Evolutionary conservation across 768 basidiomycete species (phyloP).

Genomic region (Crassisporium funariophilum): DNA sequence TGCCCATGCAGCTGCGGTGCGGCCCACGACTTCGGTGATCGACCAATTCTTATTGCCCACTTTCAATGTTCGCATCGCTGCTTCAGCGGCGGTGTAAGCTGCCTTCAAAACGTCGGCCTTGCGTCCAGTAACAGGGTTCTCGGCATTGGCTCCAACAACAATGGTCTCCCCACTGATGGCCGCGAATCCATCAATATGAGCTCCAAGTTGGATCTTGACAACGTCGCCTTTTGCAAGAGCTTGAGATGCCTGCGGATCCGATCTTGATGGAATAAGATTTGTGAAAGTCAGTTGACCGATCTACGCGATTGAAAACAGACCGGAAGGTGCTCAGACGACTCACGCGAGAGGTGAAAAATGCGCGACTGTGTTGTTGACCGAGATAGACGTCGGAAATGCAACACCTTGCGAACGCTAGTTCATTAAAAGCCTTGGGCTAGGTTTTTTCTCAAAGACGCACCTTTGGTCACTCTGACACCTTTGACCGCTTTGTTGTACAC

Average conservation of each 20-base stretch:
- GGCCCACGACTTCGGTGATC: conserved; percentile 84
- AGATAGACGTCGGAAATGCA: conserved; percentile 93
- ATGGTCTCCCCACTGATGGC: conserved; percentile 93
- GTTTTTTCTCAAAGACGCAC: conserved; percentile 42
- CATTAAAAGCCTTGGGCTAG: not conserved
- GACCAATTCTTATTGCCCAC: conserved; percentile 95
- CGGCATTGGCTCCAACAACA: conserved; percentile 76
- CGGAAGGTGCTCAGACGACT: conserved; percentile 40
- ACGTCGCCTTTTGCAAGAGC: conserved; percentile 83
- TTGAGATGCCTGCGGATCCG: conserved; percentile 71
- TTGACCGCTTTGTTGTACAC: conserved; percentile 93
- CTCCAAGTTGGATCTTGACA: conserved; percentile 94
- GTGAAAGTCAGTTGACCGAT: conserved; percentile 3
- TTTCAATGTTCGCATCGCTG: conserved; percentile 88
- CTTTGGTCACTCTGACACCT: conserved; percentile 86
- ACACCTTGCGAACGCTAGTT: conserved; percentile 54
- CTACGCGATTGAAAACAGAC: conserved; percentile 1
- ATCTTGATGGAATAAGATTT: conserved; percentile 59
- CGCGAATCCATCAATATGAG: conserved; percentile 97
- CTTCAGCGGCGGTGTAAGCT: conserved; percentile 91
- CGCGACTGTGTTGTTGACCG: conserved; percentile 93
- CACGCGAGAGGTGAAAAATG: conserved; percentile 96
- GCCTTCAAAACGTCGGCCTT: conserved; percentile 93
- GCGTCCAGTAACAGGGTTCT: conserved; percentile 78
- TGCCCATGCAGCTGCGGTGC: conserved; percentile 69